Evolutionary conservation across 352 stramenopile species (phyloP), one percentile per base, ranked within the genome.

Genomic region (Globisporangium megalacanthum): DNA sequence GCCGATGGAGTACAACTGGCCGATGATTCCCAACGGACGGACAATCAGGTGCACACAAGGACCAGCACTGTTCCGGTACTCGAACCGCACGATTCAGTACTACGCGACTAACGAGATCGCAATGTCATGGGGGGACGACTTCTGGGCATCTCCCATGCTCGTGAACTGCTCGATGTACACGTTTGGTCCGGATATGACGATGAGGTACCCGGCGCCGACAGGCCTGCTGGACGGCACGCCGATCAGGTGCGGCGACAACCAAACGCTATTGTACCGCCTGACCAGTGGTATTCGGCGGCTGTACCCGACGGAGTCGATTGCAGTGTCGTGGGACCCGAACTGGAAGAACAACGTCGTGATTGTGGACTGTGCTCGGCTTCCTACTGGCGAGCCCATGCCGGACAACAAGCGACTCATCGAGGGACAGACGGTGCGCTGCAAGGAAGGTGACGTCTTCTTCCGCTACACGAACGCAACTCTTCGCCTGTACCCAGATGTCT

Each of bases 251-350:
- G 42, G 22, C 3, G 36, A 44, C 4, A 33, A 61, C 39, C 20
- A 41, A 22, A 20, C 17, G 8, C 14, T 44, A 10, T 50, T 70
- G 11, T 73, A 61, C 35, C 58, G 66, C n/a, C 60, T 59, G 25
- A 58, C 37, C 0, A 56, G 51, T 35, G 62, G 54, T 4, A n/a
- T 61, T 39, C 48, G 39, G 3, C 58, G 62, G 2, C 54, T 58
- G 55, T 73, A 60, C 22, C 46, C 55, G n/a, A 42, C 15, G 7
- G 35, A 47, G 13, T 31, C 37, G 17, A 70, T 73, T 17, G 66
- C 66, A 6, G 25, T 47, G 13, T 73, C 66, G 49, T 73, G 66
- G 66, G 66, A 73, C 36, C 25, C 46, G 11, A 45, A 58, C 46
- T 73, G 59, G 54, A 14, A 17, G 7, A 57, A 52, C 39, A 57